Evolutionary conservation across 2,329 filamentous ascomycete genomes (phyloP).

Genomic region (Fusarium acutatum): DNA sequence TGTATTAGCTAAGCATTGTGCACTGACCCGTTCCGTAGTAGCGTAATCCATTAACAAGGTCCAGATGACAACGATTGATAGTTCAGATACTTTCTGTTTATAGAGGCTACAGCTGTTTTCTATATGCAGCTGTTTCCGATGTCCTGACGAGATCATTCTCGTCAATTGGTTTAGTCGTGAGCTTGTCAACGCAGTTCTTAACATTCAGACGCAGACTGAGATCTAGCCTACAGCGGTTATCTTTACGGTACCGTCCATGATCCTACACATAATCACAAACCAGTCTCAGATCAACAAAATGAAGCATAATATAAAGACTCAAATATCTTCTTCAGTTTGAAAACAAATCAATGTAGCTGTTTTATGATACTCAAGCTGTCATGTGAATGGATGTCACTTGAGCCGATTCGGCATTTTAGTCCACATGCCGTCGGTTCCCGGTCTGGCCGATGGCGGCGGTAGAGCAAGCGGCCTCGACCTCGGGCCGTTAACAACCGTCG

Average conservation of each 20-base stretch:
- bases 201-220: neutral
- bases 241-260: neutral
- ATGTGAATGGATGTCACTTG: slow-evolving; percentile 12
- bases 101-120: neutral
- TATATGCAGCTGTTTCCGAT: neutral
- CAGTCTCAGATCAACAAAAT: neutral
- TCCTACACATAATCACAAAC: neutral
- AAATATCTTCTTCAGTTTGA: neutral
- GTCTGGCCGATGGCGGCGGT: slow-evolving; percentile 41
- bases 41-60: neutral
- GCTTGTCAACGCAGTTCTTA: neutral
- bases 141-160: neutral
- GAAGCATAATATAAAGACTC: neutral
- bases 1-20: neutral
- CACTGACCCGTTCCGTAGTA: neutral
- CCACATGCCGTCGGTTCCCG: slow-evolving; percentile 35
- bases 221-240: neutral
- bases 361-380: neutral
- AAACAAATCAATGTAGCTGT: neutral
- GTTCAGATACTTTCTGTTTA: neutral
- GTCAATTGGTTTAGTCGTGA: neutral
- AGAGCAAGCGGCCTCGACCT: slow-evolving; percentile 42
- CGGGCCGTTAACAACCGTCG: slow-evolving; percentile 52
- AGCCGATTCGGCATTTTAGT: slow-evolving; percentile 36
- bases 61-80: neutral